These are phyloP conservation scores for Solanum hybrid DNA, from an alignment of 305 asterid genomes.

Conservation along the genomic window DNA sequence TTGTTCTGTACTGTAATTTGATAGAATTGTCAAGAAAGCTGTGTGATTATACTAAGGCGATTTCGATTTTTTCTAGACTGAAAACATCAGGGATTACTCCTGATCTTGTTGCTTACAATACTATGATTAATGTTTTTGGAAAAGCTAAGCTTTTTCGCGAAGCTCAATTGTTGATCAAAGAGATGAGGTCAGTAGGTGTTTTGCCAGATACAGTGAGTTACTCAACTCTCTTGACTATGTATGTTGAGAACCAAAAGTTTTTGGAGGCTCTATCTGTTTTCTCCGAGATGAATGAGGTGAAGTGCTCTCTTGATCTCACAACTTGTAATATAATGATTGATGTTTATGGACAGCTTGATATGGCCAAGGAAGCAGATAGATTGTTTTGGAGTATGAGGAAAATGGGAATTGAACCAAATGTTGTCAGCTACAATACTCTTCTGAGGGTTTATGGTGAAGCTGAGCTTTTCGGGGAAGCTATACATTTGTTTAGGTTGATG, in stretches of 20 bases:
- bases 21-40: constrained; percentile 78
- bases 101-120: constrained; percentile 75
- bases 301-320: constrained; percentile 56
- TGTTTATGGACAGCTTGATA: constrained; percentile 87
- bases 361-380: constrained; percentile 91
- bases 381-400: constrained; percentile 89
- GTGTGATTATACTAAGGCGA: constrained; percentile 75
- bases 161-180: constrained; percentile 48
- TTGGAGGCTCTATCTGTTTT: constrained; percentile 69
- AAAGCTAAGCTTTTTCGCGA: constrained; percentile 90
- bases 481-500: constrained; percentile 89
- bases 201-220: constrained; percentile 73
- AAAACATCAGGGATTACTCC: constrained; percentile 71
- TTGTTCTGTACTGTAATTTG: constrained; percentile 73
- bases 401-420: constrained; percentile 75
- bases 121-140: constrained; percentile 88
- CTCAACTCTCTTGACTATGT: constrained; percentile 65
- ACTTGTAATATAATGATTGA: constrained; percentile 93
- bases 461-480: constrained; percentile 92
- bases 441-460: constrained; percentile 86
- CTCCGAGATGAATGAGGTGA: constrained; percentile 61
- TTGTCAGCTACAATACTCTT: constrained; percentile 80
- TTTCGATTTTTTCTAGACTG: constrained; percentile 63
- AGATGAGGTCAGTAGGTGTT: constrained; percentile 59
- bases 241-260: constrained; percentile 62